phyloP scores from a whole-genome alignment of 805 yeast species.

The Spathaspora passalidarum region DNA sequence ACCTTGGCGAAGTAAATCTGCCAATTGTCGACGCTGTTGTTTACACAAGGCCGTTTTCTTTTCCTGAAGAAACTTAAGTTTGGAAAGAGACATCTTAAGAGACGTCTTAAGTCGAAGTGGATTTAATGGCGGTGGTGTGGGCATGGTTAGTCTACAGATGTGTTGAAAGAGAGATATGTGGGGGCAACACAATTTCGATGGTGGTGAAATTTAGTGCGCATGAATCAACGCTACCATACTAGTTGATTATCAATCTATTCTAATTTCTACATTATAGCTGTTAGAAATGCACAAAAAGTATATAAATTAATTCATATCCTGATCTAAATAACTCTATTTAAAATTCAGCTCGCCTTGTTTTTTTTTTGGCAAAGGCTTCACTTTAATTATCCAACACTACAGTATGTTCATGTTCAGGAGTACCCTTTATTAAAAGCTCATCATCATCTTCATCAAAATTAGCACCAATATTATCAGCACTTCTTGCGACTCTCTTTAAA shows the following conservation, averaged over 20 bases:
- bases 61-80: slow-evolving; percentile 68
- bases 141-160: not conserved
- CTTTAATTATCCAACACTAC: slow-evolving; percentile 19
- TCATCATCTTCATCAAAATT: slow-evolving; percentile 38
- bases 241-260: no score
- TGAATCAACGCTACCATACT: not conserved
- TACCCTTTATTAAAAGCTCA: slow-evolving; percentile 30
- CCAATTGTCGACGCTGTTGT: slow-evolving; percentile 66
- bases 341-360: no score
- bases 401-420: slow-evolving; percentile 41
- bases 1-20: slow-evolving; percentile 64
- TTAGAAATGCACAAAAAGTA: no score
- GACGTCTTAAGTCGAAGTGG: slow-evolving; percentile 37
- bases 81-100: slow-evolving; percentile 67
- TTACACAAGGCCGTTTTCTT: slow-evolving; percentile 73
- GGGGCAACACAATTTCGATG: not conserved
- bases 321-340: no score
- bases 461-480: slow-evolving; percentile 18
- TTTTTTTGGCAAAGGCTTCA: no score
- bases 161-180: not conserved
- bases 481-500: slow-evolving; percentile 20
- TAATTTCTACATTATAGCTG: no score
- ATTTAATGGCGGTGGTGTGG: slow-evolving; percentile 24
- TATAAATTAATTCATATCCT: no score
- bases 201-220: not conserved